Evolutionary conservation across 2,329 filamentous ascomycete genomes (phyloP), one percentile per base, ranked within the genome.

Genomic region (Polytolypa hystricis): DNA sequence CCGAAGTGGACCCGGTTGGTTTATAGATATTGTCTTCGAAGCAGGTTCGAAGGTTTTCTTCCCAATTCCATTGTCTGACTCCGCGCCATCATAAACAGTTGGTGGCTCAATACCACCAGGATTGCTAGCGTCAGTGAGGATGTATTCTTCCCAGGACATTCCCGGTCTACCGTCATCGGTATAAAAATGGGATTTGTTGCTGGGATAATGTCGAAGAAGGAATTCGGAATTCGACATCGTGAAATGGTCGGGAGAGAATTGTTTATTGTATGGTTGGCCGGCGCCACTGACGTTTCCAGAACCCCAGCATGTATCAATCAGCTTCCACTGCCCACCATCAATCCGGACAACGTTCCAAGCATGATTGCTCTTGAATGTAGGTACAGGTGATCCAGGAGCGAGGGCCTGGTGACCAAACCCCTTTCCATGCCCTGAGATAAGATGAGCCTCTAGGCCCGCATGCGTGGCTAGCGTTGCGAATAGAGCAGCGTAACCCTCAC

Each of bases 301-400:
- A 26, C 91, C 91, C 91, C 91, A 98, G 55, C 89, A 96, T 0
- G 81, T 62, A 52, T 98, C 91, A 33, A 96, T 64, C 1, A 96
- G 71, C 60, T 95, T 94, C 89, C 89, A 96, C 45, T 77, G 74
- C 2, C 84, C 84, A 17, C 78, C 74, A 49, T 96, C 89, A 40
- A 96, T 85, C 35, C 77, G 73, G 5, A 95, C 84, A 0, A 83
- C 87, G 52, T 94, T 95, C 91, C 91, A 95, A 0, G 91, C 89
- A 58, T 96, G 89, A 1, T 74, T 69, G 0, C 73, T 62, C 35
- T 78, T 65, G 14, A 70, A 71, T 0, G 75, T 70, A 2, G 87
- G 87, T 0, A 81, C 56, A 0, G 72, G 64, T 35, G 81, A 68
- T 3, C 81, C 82, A 0, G 76, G 70, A 26, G 69, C 64, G 5